A percentile compares a stretch with the other conserved stretches of the same genome.
Conservation (phyloP, 495 filamentous ascomycete genomes). For the Penicillium manginii region DNA sequence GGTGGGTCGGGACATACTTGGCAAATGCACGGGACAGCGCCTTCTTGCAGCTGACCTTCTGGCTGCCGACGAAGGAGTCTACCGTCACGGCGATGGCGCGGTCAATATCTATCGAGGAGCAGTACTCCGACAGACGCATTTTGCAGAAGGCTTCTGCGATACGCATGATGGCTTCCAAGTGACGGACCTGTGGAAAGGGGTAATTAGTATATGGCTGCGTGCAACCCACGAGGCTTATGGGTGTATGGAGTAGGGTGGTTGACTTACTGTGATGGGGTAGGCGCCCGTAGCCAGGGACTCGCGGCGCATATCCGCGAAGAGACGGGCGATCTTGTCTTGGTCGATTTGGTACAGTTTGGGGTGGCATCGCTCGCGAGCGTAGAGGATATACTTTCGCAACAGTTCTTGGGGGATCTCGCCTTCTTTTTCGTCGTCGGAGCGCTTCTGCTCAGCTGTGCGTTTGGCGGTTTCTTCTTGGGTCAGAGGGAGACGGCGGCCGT, state of each 20-base stretch:
- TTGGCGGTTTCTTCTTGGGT: slow-evolving; percentile 39
- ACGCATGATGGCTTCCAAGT: slow-evolving; percentile 96
- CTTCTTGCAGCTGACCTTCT: slow-evolving; percentile 98
- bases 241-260: background rate
- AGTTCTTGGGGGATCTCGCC: slow-evolving; percentile 90
- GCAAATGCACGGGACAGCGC: slow-evolving; percentile 94
- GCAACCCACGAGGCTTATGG: background rate
- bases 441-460: slow-evolving; percentile 44
- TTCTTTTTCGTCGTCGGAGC: slow-evolving; percentile 62
- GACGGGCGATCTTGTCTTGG: slow-evolving; percentile 90
- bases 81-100: slow-evolving; percentile 96
- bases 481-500: slow-evolving; percentile 41
- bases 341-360: slow-evolving; percentile 98
- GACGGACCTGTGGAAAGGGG: slow-evolving; percentile 72
- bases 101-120: slow-evolving; percentile 86
- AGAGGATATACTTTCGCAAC: slow-evolving; percentile 95
- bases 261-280: slow-evolving; percentile 93
- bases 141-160: slow-evolving; percentile 91
- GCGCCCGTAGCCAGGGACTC: slow-evolving; percentile 92
- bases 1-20: slow-evolving; percentile 66
- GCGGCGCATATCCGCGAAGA: slow-evolving; percentile 95
- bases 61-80: slow-evolving; percentile 92
- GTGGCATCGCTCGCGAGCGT: slow-evolving; percentile 85
- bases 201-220: slow-evolving; percentile 8
- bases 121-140: slow-evolving; percentile 95